Evolutionary conservation across 768 basidiomycete genomes (phyloP).

Genomic region (Favolaschia claudopus): DNA sequence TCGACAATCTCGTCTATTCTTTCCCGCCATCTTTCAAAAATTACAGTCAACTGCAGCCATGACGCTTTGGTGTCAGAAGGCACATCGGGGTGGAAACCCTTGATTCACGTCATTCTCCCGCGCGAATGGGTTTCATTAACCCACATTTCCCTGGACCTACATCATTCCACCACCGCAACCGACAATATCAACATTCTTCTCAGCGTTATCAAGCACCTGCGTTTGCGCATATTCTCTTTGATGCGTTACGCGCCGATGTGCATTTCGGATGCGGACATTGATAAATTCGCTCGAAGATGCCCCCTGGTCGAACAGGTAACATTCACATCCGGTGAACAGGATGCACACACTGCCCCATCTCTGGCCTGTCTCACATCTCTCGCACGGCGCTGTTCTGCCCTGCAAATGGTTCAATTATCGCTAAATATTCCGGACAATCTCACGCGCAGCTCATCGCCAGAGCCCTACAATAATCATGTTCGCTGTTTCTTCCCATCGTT

Average conservation of each 20-base stretch:
- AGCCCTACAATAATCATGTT: too few species aligned
- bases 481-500: too few species aligned
- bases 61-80: neutral
- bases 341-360: neutral
- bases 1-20: neutral
- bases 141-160: neutral
- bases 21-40: neutral
- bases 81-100: too few species aligned
- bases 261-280: neutral
- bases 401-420: neutral
- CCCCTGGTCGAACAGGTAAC: neutral
- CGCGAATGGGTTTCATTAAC: neutral
- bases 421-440: too few species aligned
- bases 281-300: neutral
- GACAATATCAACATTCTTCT: neutral
- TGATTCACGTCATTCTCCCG: neutral
- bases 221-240: neutral
- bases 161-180: neutral
- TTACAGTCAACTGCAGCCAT: neutral
- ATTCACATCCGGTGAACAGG: neutral
- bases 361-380: neutral
- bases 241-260: neutral
- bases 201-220: neutral
- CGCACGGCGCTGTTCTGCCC: neutral
- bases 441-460: too few species aligned